Percentiles rank a stretch among this genome's conserved stretches.
phyloP scores from a whole-genome alignment of 2,329 filamentous ascomycete species.

The Atkinsonella texensis region DNA sequence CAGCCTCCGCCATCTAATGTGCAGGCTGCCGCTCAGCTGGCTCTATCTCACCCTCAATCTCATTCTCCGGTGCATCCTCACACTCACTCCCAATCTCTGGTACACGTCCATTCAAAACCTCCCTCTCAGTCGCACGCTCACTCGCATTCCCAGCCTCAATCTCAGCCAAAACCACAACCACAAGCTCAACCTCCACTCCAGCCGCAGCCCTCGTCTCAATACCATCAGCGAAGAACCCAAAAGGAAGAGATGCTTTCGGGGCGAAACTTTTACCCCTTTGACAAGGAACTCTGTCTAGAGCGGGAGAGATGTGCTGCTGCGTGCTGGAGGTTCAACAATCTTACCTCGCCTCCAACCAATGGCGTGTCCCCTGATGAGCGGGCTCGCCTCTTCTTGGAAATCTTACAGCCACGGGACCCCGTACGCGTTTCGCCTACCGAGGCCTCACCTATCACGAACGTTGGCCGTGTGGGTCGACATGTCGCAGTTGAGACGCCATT shows the following conservation, averaged over 20 bases:
- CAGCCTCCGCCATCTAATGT: constrained; percentile 26
- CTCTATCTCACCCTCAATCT: constrained; percentile 43
- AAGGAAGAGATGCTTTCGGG: constrained; percentile 85
- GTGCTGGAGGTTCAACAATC: constrained; percentile 75
- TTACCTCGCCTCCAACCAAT: constrained; percentile 58
- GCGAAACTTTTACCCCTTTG: constrained; percentile 67
- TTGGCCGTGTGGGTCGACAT: constrained; percentile 58
- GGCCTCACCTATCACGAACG: constrained; percentile 37
- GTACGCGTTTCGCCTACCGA: constrained; percentile 44
- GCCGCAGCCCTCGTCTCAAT: constrained; percentile 32
- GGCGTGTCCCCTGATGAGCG: constrained; percentile 60
- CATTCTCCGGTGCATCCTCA: constrained; percentile 37
- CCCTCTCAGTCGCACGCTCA: constrained; percentile 40
- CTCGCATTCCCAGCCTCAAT: constrained; percentile 20
- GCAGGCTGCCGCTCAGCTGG: constrained; percentile 46
- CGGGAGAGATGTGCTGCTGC: constrained; percentile 74
- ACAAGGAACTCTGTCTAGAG: constrained; percentile 66
- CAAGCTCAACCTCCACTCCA: constrained; percentile 33
- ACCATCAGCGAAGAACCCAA: constrained; percentile 45
- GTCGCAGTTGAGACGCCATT: constrained; percentile 81
- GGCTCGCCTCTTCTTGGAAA: constrained; percentile 57
- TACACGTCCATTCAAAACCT: constrained; percentile 43
- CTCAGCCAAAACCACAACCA: neutral
- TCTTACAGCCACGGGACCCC: constrained; percentile 51
- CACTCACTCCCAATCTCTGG: constrained; percentile 31